Evolutionary conservation across 2,329 filamentous ascomycete species (phyloP).

Genomic region (Elsinoe arachidis): DNA sequence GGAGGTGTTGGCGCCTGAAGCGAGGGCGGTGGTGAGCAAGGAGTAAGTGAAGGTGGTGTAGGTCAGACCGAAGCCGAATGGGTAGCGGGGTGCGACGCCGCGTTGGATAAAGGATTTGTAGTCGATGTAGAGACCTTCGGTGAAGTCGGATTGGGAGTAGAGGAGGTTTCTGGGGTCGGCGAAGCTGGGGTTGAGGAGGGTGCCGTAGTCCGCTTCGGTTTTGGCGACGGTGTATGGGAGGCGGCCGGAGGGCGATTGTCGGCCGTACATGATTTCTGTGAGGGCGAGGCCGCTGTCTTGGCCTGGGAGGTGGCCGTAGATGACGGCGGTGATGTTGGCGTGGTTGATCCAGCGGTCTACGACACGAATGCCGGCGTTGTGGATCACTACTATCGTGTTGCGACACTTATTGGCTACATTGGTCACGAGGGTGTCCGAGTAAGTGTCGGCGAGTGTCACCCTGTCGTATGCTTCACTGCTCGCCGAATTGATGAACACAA

Average conservation of each 20-base stretch:
- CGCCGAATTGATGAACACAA: conserved; percentile 54
- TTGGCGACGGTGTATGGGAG: conserved; percentile 55
- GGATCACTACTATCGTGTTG: conserved; percentile 57
- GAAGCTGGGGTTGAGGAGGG: conserved; percentile 28
- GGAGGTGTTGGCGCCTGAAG: conserved; percentile 21
- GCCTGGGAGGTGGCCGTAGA: conserved; percentile 57
- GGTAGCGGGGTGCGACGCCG: conserved; percentile 25
- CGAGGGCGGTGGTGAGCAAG: conserved; percentile 21
- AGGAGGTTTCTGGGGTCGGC: conserved; percentile 14
- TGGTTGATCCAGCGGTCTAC: conserved; percentile 56
- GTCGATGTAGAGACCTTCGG: conserved; percentile 31
- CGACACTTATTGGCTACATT: conserved; percentile 51
- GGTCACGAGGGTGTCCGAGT: conserved; percentile 48
- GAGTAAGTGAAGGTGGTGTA: conserved; percentile 29
- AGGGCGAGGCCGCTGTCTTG: conserved; percentile 53
- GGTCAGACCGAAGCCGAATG: conserved; percentile 33
- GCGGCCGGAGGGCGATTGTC: conserved; percentile 48
- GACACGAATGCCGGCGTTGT: conserved; percentile 54
- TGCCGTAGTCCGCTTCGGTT: conserved; percentile 48
- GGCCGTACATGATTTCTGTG: conserved; percentile 50
- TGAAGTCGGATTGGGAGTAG: conserved; percentile 22
- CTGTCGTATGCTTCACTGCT: conserved; percentile 33
- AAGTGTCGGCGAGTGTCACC: conserved; percentile 27
- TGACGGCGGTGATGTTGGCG: conserved; percentile 54
- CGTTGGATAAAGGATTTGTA: conserved; percentile 28